These are phyloP conservation scores for Citrus trifoliata DNA, from an alignment of 345 rosid genomes.

Conservation along the genomic window DNA sequence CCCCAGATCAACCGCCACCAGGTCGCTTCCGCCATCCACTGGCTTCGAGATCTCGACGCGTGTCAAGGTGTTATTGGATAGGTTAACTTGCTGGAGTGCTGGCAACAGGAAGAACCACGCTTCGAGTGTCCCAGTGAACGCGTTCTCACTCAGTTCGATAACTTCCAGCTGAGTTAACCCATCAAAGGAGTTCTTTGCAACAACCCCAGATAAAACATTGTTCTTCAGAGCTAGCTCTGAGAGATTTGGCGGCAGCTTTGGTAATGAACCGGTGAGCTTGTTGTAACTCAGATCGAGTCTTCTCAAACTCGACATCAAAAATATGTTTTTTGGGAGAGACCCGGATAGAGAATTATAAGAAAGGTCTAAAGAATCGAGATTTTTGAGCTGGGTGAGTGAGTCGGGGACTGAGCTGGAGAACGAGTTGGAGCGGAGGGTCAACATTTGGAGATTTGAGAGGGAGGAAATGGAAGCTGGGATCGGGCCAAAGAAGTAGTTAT, in stretches of 20 bases:
- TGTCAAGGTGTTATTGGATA: constrained; percentile 70
- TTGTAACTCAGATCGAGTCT: constrained; percentile 83
- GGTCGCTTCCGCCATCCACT: constrained; percentile 27
- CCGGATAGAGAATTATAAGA: constrained; percentile 69
- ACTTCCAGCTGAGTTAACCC: constrained; percentile 65
- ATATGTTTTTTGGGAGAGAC: constrained; percentile 42
- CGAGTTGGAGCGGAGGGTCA: constrained; percentile 66
- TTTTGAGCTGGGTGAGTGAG: constrained; percentile 38
- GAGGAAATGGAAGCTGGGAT: constrained; percentile 66
- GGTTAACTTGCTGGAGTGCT: constrained; percentile 69
- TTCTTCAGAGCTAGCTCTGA: constrained; percentile 62
- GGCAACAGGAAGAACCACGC: constrained; percentile 76
- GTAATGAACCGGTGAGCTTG: constrained; percentile 57
- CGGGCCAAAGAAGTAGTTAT: constrained; percentile 60
- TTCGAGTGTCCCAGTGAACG: constrained; percentile 58
- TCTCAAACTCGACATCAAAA: constrained; percentile 35
- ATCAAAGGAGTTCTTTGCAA: constrained; percentile 46
- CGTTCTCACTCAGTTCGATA: constrained; percentile 78
- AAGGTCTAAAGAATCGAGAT: constrained; percentile 53
- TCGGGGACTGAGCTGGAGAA: constrained; percentile 64
- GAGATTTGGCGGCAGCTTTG: constrained; percentile 55
- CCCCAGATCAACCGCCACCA: constrained; percentile 82
- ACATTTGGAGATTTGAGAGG: constrained; percentile 43
- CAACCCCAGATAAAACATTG: constrained; percentile 62
- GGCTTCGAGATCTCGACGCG: constrained; percentile 49